These are phyloP conservation scores for Stagonosporopsis vannaccii DNA, from an alignment of 2,329 filamentous ascomycete species.

Conservation along the genomic window DNA sequence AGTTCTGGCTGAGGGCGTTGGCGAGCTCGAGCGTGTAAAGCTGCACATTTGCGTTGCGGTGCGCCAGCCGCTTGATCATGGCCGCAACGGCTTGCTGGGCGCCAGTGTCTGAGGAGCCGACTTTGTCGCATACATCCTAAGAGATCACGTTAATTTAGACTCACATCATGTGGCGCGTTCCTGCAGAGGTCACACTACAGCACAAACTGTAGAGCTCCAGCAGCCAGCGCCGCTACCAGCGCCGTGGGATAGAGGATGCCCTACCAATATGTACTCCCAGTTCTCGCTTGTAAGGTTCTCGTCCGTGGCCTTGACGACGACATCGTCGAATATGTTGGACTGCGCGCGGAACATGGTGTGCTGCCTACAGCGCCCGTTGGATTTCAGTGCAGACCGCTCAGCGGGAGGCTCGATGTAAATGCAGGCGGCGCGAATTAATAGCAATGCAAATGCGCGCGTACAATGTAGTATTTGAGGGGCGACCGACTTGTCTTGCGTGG, in stretches of 20 bases:
- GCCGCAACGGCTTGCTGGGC: slow-evolving; percentile 87
- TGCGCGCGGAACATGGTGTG: slow-evolving; percentile 59
- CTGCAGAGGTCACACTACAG: neutral
- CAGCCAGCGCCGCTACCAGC: neutral
- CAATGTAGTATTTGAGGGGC: neutral
- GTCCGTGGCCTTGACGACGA: slow-evolving; percentile 85
- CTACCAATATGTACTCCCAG: slow-evolving; percentile 73
- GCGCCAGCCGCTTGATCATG: slow-evolving; percentile 89
- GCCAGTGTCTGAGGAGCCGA: slow-evolving; percentile 60
- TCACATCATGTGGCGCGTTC: neutral
- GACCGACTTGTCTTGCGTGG: slow-evolving; percentile 2
- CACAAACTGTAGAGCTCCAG: too few species aligned
- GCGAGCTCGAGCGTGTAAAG: slow-evolving; percentile 91
- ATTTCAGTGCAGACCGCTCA: neutral
- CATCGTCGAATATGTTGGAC: slow-evolving; percentile 74
- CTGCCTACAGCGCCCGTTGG: slow-evolving; percentile 5
- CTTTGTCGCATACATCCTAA: slow-evolving; percentile 68
- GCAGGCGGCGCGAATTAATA: neutral
- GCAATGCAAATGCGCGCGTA: neutral
- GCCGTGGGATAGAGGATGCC: neutral
- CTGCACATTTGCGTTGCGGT: slow-evolving; percentile 95
- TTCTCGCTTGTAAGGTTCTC: slow-evolving; percentile 92
- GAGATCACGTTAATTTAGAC: neutral
- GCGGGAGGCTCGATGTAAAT: neutral
- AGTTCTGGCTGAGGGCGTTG: slow-evolving; percentile 92